Conservation (phyloP, 202 grass and related monocot species). For the Brachypodium distachyon region DNA sequence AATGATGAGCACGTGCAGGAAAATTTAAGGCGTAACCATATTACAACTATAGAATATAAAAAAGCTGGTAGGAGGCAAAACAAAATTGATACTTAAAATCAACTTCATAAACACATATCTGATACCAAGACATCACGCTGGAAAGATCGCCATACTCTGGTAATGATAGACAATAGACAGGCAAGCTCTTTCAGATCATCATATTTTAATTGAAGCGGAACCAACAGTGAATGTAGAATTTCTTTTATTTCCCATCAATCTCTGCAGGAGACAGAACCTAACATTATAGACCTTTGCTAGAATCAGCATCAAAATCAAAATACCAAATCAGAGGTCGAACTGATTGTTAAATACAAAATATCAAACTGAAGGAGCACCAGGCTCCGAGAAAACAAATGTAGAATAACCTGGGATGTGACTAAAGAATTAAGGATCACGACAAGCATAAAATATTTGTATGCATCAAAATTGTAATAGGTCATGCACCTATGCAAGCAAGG, state of each 20-base stretch:
- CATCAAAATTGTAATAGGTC: background rate
- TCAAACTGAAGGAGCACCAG: background rate
- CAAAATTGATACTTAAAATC: background rate
- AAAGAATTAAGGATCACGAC: background rate
- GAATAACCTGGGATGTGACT: background rate
- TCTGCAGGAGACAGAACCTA: background rate
- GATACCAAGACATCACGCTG: background rate
- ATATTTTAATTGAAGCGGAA: background rate
- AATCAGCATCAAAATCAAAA: background rate
- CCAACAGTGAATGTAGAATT: background rate
- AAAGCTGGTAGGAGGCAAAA: background rate
- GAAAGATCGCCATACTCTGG: background rate
- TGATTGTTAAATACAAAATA: background rate
- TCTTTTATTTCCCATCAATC: background rate
- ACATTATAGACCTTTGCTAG: background rate
- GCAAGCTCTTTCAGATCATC: background rate
- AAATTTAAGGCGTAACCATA: background rate
- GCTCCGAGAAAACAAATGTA: background rate
- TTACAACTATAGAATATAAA: background rate
- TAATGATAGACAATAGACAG: background rate
- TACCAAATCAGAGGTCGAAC: background rate
- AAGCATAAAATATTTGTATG: background rate
- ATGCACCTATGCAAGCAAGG: background rate
- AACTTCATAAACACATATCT: background rate
- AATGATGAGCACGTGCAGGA: background rate